These are phyloP conservation scores for Phytophthora megakarya DNA, from an alignment of 352 stramenopile species.

Conservation along the genomic window DNA sequence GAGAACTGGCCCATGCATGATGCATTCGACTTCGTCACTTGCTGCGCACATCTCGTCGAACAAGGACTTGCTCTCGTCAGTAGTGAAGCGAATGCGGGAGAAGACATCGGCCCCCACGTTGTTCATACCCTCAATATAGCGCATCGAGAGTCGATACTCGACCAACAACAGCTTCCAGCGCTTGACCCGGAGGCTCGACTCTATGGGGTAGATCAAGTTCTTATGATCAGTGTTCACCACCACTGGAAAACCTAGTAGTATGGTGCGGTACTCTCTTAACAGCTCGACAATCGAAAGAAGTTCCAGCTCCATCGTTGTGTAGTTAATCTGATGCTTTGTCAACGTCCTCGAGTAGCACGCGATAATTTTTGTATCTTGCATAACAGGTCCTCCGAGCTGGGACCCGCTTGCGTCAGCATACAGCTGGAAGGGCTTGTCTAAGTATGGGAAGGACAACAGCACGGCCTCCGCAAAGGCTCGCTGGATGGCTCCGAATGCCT, in stretches of 20 bases:
- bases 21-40: neutral
- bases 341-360: conserved; percentile 1
- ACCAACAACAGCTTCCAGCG: conserved; percentile 6
- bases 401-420: neutral
- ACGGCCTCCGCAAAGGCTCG: neutral
- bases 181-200: conserved; percentile 5
- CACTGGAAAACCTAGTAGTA: conserved; percentile 10
- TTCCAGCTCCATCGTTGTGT: conserved; percentile 13
- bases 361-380: neutral
- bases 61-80: neutral
- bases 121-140: neutral
- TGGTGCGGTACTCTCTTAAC: conserved; percentile 4
- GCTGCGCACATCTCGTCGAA: neutral
- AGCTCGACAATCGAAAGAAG: conserved; percentile 8
- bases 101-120: conserved; percentile 1
- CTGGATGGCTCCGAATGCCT: neutral
- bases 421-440: neutral
- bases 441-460: neutral
- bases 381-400: neutral
- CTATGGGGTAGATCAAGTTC: conserved; percentile 6
- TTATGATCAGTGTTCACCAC: conserved; percentile 14
- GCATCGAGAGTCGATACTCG: neutral
- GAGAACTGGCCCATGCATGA: conserved; percentile 14
- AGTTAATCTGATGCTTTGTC: conserved; percentile 6
- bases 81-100: neutral